These are phyloP conservation scores for Thraustotheca clavata DNA, from an alignment of 352 stramenopile genomes.

Conservation along the genomic window DNA sequence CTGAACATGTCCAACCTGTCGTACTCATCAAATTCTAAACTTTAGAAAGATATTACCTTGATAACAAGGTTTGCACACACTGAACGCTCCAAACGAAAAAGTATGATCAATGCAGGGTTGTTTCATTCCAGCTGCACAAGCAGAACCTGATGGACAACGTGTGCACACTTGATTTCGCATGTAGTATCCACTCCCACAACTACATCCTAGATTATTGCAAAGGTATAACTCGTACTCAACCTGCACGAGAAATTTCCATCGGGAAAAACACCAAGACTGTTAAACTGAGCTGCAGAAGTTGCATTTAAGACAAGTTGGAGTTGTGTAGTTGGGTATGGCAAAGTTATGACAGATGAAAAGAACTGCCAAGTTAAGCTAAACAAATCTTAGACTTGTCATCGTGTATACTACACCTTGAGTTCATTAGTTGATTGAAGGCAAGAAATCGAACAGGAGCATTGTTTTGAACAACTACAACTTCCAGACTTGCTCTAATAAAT, in stretches of 20 bases:
- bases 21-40: not conserved
- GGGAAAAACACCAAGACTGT: conserved; percentile 11
- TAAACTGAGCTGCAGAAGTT: not conserved
- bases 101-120: not conserved
- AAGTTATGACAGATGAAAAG: not conserved
- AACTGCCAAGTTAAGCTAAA: conserved; percentile 14
- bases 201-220: not conserved
- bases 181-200: not conserved
- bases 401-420: no score
- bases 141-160: conserved; percentile 13
- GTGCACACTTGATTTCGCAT: conserved; percentile 1
- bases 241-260: conserved; percentile 4
- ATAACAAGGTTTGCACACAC: conserved; percentile 8
- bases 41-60: not conserved
- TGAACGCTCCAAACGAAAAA: conserved; percentile 13
- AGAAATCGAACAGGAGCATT: not conserved
- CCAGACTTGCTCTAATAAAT: not conserved
- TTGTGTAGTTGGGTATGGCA: not conserved
- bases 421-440: no score
- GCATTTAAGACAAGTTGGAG: conserved; percentile 13
- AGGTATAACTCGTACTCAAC: not conserved
- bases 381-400: no score
- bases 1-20: conserved; percentile 16
- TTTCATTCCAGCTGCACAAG: conserved; percentile 3
- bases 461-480: not conserved